These are phyloP conservation scores for Aspergillus funiculosus DNA, from an alignment of 495 filamentous ascomycete genomes.

Conservation along the genomic window DNA sequence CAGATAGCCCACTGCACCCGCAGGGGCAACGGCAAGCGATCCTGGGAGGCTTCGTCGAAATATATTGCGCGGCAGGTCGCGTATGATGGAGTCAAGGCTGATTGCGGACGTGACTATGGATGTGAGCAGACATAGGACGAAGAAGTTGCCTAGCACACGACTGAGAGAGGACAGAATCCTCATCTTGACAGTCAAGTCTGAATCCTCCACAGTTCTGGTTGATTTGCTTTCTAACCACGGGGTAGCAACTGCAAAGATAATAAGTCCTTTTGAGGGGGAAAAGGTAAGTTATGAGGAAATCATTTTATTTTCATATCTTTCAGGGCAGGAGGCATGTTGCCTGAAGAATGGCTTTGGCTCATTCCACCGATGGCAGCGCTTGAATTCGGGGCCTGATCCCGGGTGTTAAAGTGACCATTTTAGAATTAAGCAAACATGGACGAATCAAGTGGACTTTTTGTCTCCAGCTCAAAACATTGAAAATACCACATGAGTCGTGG, in stretches of 20 bases:
- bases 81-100: slow-evolving; percentile 2
- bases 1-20: slow-evolving; percentile 19
- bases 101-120: slow-evolving; percentile 10
- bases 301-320: neutral
- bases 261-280: too few relatives aligned
- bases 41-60: slow-evolving; percentile 17
- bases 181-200: slow-evolving; percentile 11
- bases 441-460: too few relatives aligned
- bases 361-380: too few relatives aligned
- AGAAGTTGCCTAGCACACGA: neutral
- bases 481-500: too few relatives aligned
- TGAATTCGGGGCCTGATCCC: too few relatives aligned
- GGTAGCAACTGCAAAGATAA: too few relatives aligned
- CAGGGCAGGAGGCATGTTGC: neutral
- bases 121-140: slow-evolving; percentile 8
- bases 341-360: neutral
- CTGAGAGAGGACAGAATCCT: neutral
- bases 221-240: too few relatives aligned
- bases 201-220: too few relatives aligned
- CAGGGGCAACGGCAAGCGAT: slow-evolving; percentile 17
- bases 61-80: slow-evolving; percentile 3
- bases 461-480: too few relatives aligned
- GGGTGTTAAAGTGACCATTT: too few relatives aligned
- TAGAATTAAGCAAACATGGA: too few relatives aligned
- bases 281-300: neutral